These are phyloP conservation scores for Chrysoporthe deuterocubensis DNA, from an alignment of 2,329 filamentous ascomycete genomes.

Conservation along the genomic window DNA sequence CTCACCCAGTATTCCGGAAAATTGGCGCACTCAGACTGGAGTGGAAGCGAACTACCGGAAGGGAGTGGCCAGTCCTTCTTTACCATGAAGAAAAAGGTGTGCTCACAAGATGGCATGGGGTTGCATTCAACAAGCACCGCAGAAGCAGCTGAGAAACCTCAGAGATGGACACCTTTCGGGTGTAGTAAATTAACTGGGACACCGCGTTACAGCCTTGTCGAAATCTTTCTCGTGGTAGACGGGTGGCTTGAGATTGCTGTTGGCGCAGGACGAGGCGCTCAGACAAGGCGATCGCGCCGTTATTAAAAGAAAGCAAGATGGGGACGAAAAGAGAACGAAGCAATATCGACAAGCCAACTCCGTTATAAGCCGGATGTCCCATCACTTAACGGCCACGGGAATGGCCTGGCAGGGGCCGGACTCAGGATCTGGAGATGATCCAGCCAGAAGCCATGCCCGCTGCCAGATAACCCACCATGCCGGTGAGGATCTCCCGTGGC, in stretches of 20 bases:
- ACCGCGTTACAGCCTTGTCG: background rate
- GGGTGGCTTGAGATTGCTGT: background rate
- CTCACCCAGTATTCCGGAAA: background rate
- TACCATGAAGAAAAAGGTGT: background rate
- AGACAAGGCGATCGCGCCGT: constrained; percentile 1
- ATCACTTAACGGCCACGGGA: background rate
- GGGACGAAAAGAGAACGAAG: constrained; percentile 5
- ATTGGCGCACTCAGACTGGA: background rate
- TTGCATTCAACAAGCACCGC: background rate
- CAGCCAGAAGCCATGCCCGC: constrained; percentile 1
- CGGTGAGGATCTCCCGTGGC: background rate
- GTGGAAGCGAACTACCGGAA: background rate
- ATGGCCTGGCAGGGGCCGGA: background rate
- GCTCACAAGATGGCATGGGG: background rate
- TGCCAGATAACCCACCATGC: background rate
- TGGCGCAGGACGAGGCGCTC: background rate
- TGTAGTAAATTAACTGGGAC: constrained; percentile 5
- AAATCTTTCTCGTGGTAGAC: background rate
- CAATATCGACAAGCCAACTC: constrained; percentile 9
- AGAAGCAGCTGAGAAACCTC: background rate
- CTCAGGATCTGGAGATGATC: background rate
- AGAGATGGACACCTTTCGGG: background rate
- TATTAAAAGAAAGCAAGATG: background rate
- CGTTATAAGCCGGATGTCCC: constrained; percentile 8
- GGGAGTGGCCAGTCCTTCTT: background rate